Base-by-base conservation (phyloP, 1,284 basidiomycete genomes). In the Ceratobasidium theobromae region DNA sequence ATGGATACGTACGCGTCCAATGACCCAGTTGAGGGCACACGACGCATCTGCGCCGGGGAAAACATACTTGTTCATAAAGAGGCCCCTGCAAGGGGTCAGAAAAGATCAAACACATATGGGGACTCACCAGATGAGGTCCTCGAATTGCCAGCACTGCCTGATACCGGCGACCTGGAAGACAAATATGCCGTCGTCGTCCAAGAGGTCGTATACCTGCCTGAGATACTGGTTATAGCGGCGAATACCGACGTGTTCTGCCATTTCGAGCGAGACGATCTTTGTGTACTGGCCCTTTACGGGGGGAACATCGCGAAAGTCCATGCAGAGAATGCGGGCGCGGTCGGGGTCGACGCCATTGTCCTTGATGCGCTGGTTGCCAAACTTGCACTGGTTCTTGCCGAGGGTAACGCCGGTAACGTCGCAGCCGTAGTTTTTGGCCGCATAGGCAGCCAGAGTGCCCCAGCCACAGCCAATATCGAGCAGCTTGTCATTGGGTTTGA, bases 221-320 rank as follows among this genome's bases (percentile, higher is more conserved):
- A 99, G 82, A 86, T 97, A 99, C 46, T 87, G 78, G 52, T 84
- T 84, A 77, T 99, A 99, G 69, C 94, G 90, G 72, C 93, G 87
- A 75, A 99, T 88, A 67, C 96, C 96, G 70, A 99, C 97, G 74
- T 98, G 95, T 86, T 99, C 97, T 38, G 96, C 96, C 96, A 99
- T 99, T 79, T 99, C 96, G 72, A 99, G 84, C 72, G 88, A 89
- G 57, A 96, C 93, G 70, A 99, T 99, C 82, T 99, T 99, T 75
- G 86, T 90, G 77, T 90, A 99, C 66, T 86, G 85, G 65, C 88
- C 91, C 66, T 85, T 83, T 27, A 86, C 84, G 51, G 85, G 84
- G 40, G 94, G 94, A 71, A 98, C 91, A 68, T 98, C 93, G 40
- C 96, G 86, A 79, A 93, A 98, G 78, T 99, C 97, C 76, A 87